A percentile compares a stretch with the other conserved stretches of the same genome.
These are phyloP conservation scores for Eucalyptus virginea DNA, from an alignment of 345 rosid genomes.

Conservation along the genomic window DNA sequence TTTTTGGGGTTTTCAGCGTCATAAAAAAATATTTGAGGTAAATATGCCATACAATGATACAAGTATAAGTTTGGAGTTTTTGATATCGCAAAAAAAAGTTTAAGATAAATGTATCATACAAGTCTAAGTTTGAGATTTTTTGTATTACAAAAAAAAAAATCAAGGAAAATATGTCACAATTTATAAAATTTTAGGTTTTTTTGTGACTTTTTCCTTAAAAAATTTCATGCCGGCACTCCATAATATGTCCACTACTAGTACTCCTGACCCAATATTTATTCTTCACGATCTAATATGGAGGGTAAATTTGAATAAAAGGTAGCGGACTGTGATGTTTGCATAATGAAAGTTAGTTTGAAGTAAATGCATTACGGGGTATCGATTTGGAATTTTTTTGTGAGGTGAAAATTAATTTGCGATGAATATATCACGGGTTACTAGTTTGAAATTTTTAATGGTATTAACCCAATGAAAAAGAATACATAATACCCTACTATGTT, in stretches of 20 bases:
- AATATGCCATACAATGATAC: too few relatives aligned
- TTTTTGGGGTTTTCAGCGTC: too few relatives aligned
- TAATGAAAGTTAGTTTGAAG: background rate
- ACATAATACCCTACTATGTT: background rate
- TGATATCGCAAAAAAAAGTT: too few relatives aligned
- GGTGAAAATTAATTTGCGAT: background rate
- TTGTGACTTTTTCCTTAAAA: background rate
- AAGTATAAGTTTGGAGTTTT: too few relatives aligned
- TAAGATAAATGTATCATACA: too few relatives aligned
- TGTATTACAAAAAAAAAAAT: too few relatives aligned
- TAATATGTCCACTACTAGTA: background rate
- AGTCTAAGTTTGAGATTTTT: too few relatives aligned
- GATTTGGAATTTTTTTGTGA: background rate
- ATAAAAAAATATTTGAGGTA: too few relatives aligned
- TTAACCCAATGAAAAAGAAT: background rate
- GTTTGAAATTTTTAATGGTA: background rate
- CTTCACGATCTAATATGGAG: background rate
- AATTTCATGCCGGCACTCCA: background rate
- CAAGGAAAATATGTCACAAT: too few relatives aligned
- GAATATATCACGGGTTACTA: background rate
- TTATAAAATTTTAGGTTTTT: too few relatives aligned
- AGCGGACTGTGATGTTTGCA: background rate
- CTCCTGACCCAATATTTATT: background rate
- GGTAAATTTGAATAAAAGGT: background rate
- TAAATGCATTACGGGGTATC: background rate